These are phyloP conservation scores for Penicillium thymicola DNA, from an alignment of 2,329 filamentous ascomycete species.

Conservation along the genomic window DNA sequence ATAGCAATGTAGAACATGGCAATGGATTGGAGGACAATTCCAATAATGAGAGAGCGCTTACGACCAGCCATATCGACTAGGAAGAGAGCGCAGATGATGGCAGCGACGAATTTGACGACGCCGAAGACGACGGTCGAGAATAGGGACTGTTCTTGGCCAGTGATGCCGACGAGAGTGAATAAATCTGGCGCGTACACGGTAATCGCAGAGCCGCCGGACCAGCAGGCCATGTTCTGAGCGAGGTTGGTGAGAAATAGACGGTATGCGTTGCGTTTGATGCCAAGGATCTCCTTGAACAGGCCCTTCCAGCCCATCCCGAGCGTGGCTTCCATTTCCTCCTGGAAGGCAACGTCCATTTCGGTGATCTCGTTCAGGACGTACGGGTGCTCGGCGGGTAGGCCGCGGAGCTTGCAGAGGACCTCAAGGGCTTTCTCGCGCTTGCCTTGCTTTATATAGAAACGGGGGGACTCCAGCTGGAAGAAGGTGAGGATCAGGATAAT, in stretches of 20 bases:
- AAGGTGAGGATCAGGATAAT: constrained; percentile 65
- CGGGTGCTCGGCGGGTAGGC: background rate
- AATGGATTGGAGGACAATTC: constrained; percentile 56
- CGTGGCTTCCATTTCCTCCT: constrained; percentile 67
- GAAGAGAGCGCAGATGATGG: constrained; percentile 67
- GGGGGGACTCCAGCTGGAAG: constrained; percentile 63
- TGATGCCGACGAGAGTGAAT: constrained; percentile 66
- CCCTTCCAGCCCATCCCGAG: constrained; percentile 60
- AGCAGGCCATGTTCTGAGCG: constrained; percentile 67
- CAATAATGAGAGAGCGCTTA: constrained; percentile 58
- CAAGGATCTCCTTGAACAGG: constrained; percentile 63
- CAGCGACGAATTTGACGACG: constrained; percentile 65
- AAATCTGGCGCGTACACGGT: constrained; percentile 70
- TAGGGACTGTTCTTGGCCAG: constrained; percentile 62
- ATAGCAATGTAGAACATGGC: constrained; percentile 58
- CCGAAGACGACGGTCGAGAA: constrained; percentile 71
- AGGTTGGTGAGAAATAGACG: constrained; percentile 62
- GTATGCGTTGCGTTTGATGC: constrained; percentile 66
- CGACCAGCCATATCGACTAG: constrained; percentile 71
- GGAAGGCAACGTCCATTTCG: constrained; percentile 61
- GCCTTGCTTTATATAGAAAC: constrained; percentile 63
- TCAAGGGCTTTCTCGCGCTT: constrained; percentile 44
- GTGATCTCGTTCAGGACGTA: constrained; percentile 60
- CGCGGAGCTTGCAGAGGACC: constrained; percentile 6
- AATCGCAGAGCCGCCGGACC: constrained; percentile 66